Base-by-base conservation (phyloP, 169 alveolate genomes). In the Babesia bigemina region DNA sequence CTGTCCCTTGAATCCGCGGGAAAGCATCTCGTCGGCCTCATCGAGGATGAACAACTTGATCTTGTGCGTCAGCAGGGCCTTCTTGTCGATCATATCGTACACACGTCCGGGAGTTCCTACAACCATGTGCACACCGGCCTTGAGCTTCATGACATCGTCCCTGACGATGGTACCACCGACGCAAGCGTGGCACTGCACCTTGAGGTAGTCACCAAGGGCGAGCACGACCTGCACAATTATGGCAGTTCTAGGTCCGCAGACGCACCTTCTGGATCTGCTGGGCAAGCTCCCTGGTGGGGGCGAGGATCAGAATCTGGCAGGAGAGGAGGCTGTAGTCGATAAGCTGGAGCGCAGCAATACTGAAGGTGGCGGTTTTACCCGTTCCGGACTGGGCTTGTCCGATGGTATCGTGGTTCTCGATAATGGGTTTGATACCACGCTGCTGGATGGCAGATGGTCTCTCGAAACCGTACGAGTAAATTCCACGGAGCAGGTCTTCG, bases 31-130 rank as follows among this genome's bases (percentile, higher is more conserved):
- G 84, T 99, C 99, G 36, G 99, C 99, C 90, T 99, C 99, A 87
- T 98, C 99, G 24, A 99, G 91, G 28, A 97, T 96, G 87, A 98
- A 96, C 58, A 95, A 82, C 88, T 91, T 93, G 85, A 98, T 91
- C 91, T 95, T 93, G 57, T 95, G 97, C 39, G 94, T 93, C 79
- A 89, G 79, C n/a, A 95, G 86, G 72, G 92, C 95, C 61, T 96
- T 95, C 86, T 95, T 94, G 56, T 94, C 95, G 74, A 98, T 93
- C 99, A 98, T 96, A 83, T 98, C 99, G 72, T 87, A 91, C 44
- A 98, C 99, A 84, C 99, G 95, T 19, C 99, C 99, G 16, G 99
- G 99, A 26, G 99, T 98, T 7, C 99, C 99, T 55, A 98, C 99
- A 14, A 98, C 98, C 75, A 98, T 94, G 90, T 98, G 99, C n/a